Base-by-base conservation (phyloP, 805 yeast species). In the Zygosaccharomyces bailii region DNA sequence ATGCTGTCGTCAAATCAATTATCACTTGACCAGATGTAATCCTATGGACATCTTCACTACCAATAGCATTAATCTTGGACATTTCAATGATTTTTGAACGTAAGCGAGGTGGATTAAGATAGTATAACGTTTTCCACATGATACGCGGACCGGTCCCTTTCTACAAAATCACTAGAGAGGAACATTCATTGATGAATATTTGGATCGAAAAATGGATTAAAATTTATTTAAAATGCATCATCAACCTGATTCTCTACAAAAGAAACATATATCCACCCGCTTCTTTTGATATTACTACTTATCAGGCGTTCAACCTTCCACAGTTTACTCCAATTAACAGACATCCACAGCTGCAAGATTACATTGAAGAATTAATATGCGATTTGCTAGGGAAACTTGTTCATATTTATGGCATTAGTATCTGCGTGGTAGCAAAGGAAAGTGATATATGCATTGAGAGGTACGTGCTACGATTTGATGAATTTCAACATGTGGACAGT, bases 11-110 rank as follows among this genome's bases (percentile, higher is more conserved):
- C 34, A 93, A 65, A 54, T 86, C 96, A 4, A 82, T 76, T 9
- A 93, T 85, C 10, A 93, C 98, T 62, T 93, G 99, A 0, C 96
- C 96, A 0, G 97, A 87, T 0, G 96, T 88, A 45, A 91, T 79
- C 47, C 75, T 71, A 52, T 85, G 86, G 5, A 89, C 73, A 53
- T 90, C 95, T 7, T 55, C 53, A 1, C 51, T 51, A 27, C 69
- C 70, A 20, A 81, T 76, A 4, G 70, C 69, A 25, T 56, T 46
- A 11, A 72, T 65, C 39, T 45, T 49, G 29, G 48, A 31, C 55
- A 51, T 50, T 17, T 21, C n/a, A 13, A 20, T 7, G 31, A 11
- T 23, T 14, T 17, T 9, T 19, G 13, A 13, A 33, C n/a, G n/a
- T n/a, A n/a, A n/a, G n/a, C n/a, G n/a, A n/a, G n/a, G n/a, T n/a